Evolutionary conservation across 2,329 filamentous ascomycete genomes (phyloP).

Genomic region (Fusarium buharicum): DNA sequence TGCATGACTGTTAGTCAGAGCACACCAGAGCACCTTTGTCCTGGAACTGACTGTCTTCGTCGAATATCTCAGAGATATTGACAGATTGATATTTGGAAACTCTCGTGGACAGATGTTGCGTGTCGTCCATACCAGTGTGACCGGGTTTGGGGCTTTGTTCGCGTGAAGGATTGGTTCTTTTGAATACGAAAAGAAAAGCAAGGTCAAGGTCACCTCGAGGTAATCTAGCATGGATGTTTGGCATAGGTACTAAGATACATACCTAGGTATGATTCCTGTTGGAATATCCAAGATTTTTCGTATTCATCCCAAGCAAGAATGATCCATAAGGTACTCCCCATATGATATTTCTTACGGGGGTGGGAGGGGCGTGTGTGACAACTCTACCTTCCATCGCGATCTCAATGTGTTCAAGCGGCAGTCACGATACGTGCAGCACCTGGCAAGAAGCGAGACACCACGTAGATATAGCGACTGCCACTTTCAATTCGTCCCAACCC

Average conservation of each 20-base stretch:
- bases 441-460: not conserved
- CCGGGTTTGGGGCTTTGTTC: not conserved
- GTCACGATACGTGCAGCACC: not conserved
- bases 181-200: not conserved
- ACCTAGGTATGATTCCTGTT: not conserved
- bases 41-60: slow-evolving; percentile 39
- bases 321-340: not conserved
- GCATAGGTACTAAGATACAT: too few species aligned
- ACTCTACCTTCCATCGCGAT: not conserved
- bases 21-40: not conserved
- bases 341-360: not conserved
- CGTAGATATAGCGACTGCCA: not conserved
- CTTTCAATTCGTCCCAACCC: not conserved
- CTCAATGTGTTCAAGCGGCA: not conserved
- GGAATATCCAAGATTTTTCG: not conserved
- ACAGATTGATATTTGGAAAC: slow-evolving; percentile 2
- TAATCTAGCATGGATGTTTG: too few species aligned
- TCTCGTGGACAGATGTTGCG: not conserved
- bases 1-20: slow-evolving; percentile 32
- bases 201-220: not conserved
- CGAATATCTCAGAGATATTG: slow-evolving; percentile 22
- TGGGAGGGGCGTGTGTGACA: not conserved
- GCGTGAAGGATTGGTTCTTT: not conserved
- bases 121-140: slow-evolving; percentile 23
- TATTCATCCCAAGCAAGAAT: not conserved